Evolutionary conservation across 768 basidiomycete species (phyloP).

Genomic region (Galerina sulciceps): DNA sequence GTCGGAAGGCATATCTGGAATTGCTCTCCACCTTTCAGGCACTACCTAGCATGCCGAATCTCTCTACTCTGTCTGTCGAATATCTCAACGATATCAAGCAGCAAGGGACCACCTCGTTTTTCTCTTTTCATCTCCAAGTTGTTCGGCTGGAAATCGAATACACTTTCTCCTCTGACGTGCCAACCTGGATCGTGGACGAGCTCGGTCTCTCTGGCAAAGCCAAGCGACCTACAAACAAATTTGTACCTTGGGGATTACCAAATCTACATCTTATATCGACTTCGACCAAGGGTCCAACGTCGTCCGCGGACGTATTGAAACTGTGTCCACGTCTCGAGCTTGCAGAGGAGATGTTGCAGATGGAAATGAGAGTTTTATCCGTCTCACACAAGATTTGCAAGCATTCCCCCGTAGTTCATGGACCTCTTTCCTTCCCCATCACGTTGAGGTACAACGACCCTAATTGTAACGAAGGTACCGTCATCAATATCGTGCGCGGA

Average conservation of each 20-base stretch:
- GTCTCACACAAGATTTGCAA: conserved; percentile 1
- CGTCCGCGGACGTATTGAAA: conserved; percentile 6
- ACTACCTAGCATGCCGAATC: conserved; percentile 3
- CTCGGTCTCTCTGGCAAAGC: conserved; percentile 7
- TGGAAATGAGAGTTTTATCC: conserved; percentile 9
- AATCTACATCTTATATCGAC: conserved; percentile 17
- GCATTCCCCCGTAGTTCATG: conserved; percentile 9
- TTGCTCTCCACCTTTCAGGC: conserved; percentile 9
- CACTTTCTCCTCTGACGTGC: conserved; percentile 24
- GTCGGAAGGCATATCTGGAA: conserved; percentile 2
- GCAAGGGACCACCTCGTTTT: not conserved
- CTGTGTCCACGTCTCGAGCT: conserved; percentile 15
- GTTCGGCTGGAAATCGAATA: conserved; percentile 36
- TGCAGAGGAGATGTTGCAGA: not conserved
- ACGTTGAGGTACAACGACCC: not conserved
- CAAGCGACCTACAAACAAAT: not conserved
- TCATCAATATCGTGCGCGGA: not conserved
- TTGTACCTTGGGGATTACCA: conserved; percentile 15
- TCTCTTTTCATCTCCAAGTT: conserved; percentile 3
- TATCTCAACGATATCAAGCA: conserved; percentile 4
- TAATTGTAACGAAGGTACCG: not conserved
- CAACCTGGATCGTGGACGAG: conserved; percentile 22
- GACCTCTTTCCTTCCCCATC: conserved; percentile 3
- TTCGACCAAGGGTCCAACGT: not conserved
- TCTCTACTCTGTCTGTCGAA: not conserved